These are phyloP conservation scores for Trichoderma citrinoviride DNA, from an alignment of 2,329 filamentous ascomycete species.

Conservation along the genomic window DNA sequence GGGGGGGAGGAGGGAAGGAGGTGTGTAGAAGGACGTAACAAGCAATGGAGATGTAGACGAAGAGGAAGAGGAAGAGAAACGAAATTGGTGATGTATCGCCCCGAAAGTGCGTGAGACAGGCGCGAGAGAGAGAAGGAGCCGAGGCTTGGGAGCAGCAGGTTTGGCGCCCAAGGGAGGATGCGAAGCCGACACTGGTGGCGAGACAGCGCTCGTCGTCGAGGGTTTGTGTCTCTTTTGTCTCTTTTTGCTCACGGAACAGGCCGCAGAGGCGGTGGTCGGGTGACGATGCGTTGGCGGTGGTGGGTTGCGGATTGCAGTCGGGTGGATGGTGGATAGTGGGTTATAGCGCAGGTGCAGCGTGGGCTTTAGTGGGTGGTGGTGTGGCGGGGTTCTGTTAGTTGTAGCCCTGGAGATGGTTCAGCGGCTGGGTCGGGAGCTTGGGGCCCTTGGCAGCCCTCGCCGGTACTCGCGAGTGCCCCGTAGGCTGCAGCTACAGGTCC, in stretches of 20 bases:
- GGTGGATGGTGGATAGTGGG: neutral
- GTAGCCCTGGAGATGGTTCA: neutral
- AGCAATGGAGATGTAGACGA: neutral
- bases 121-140: neutral
- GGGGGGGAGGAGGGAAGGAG: neutral
- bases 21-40: neutral
- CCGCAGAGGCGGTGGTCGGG: conserved; percentile 15
- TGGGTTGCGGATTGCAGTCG: conserved; percentile 4
- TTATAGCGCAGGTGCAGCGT: no score
- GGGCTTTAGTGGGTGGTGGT: neutral
- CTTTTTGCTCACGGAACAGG: neutral
- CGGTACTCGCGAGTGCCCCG: neutral
- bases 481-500: neutral
- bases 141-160: neutral
- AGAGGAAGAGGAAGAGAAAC: neutral
- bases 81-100: neutral
- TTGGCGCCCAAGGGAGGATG: neutral
- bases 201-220: neutral
- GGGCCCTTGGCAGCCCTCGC: no score
- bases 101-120: neutral
- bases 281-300: conserved; percentile 18
- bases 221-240: conserved; percentile 4
- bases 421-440: no score
- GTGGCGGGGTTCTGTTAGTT: conserved; percentile 11
- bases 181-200: conserved; percentile 6